Evolutionary conservation across 2,329 filamentous ascomycete species (phyloP), one percentile per base, ranked within the genome.

Genomic region (Penicillium oxalicum): DNA sequence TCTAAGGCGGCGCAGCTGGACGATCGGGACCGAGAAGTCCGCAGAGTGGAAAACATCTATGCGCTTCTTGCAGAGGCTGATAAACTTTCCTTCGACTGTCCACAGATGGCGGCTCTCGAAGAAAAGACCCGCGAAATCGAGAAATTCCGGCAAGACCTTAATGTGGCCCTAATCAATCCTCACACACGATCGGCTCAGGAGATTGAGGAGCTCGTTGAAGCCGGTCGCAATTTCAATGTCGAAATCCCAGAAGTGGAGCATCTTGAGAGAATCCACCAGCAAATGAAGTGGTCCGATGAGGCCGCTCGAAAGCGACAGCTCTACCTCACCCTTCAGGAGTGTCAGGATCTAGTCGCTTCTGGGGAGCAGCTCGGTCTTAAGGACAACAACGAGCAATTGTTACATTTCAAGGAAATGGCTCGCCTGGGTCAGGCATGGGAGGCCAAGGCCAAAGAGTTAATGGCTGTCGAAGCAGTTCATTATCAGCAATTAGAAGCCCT

Each of bases 401-500:
- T 79, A 9, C 84, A 83, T 67, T 88, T 89, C 62, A 81, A 83
- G 51, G 86, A 91, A 27, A 86, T 95, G 66, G 80, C 85, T 57
- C 76, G 79, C 5, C 81, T 86, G 26, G 93, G 91, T 35, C 81
- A 90, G 62, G 77, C 87, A 40, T 98, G 93, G 93, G 93, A 97
- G 72, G 78, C 82, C 41, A 97, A 96, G 69, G 91, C 90, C 2
- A 87, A 87, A 61, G 91, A 98, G 66, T 77, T 98, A 45, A 94
- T 97, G 71, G 80, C 83, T n/a, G 90, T 90, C 7, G 91, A 97
- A 62, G 78, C 86, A 37, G 86, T 97, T 9, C 90, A 97, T 69
- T 97, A 95, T 62, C 88, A 91, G 45, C 93, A 98, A 65, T 80
- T 98, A 0, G 93, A 97, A 67, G 89, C 91, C 0, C 75, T 98